Evolutionary conservation across 2,329 filamentous ascomycete genomes (phyloP).

Genomic region (Leptoxyphium fumago): DNA sequence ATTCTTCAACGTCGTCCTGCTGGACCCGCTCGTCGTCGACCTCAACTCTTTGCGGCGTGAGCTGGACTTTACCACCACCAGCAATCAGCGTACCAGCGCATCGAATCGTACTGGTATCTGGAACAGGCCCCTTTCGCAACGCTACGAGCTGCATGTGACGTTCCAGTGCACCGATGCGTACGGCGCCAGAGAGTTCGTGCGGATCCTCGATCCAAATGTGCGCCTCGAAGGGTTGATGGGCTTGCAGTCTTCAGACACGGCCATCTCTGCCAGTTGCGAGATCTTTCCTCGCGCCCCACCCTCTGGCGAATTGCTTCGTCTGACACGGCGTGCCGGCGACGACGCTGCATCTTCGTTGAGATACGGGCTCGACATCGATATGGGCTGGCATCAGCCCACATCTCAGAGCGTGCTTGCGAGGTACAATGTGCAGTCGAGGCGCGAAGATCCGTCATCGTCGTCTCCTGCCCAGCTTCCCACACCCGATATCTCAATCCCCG

Average conservation of each 20-base stretch:
- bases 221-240: too few species aligned
- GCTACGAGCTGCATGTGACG: slow-evolving; percentile 12
- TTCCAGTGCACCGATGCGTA: slow-evolving; percentile 17
- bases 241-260: too few species aligned
- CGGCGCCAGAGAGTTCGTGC: slow-evolving; percentile 16
- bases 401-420: slow-evolving; percentile 9
- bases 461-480: slow-evolving; percentile 12
- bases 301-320: slow-evolving; percentile 6
- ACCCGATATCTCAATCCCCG: slow-evolving; percentile 9
- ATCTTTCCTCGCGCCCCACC: too few species aligned
- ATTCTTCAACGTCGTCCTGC: slow-evolving; percentile 11
- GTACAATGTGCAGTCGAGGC: slow-evolving; percentile 4
- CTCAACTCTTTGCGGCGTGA: slow-evolving; percentile 13
- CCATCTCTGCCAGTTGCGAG: too few species aligned
- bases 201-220: slow-evolving; percentile 7
- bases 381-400: slow-evolving; percentile 14
- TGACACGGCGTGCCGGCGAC: slow-evolving; percentile 8
- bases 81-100: too few species aligned
- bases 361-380: slow-evolving; percentile 12
- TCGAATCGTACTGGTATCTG: too few species aligned
- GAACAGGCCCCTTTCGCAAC: not conserved
- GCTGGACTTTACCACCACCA: slow-evolving; percentile 6
- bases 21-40: slow-evolving; percentile 11
- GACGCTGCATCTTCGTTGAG: slow-evolving; percentile 6
- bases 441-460: not conserved